phyloP scores from a whole-genome alignment of 306 rosid genomes.

The Acacia confusa region DNA sequence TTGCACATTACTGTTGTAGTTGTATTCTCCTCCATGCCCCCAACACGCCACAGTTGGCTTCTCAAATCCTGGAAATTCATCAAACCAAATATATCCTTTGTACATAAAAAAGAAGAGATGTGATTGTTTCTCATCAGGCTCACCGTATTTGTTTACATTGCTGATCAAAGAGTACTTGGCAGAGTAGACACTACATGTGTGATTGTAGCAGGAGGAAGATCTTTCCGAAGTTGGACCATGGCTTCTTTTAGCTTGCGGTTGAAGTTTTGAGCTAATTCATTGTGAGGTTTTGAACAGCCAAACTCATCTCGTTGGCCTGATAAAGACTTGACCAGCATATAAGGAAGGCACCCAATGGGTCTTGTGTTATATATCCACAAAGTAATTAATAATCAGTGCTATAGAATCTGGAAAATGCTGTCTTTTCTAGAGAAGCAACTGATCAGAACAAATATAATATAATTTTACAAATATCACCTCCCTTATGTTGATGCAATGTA shows the following conservation, averaged over 20 bases:
- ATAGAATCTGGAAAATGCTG: no score
- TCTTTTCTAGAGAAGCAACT: no score
- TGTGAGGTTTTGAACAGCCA: slow-evolving; percentile 57
- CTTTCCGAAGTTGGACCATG: slow-evolving; percentile 42
- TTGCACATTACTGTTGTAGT: not conserved
- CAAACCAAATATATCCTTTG: not conserved
- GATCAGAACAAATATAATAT: no score
- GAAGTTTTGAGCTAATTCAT: slow-evolving; percentile 54
- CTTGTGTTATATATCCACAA: slow-evolving; percentile 47
- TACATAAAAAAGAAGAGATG: not conserved
- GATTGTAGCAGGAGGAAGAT: slow-evolving; percentile 52
- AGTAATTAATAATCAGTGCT: no score
- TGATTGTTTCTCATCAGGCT: not conserved
- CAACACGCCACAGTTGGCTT: slow-evolving; percentile 45
- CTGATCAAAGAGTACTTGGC: slow-evolving; percentile 39
- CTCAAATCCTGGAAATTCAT: slow-evolving; percentile 48
- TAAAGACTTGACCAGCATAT: slow-evolving; percentile 16
- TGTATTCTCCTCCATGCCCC: slow-evolving; percentile 59
- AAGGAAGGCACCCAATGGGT: slow-evolving; percentile 43
- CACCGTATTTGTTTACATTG: slow-evolving; percentile 49
- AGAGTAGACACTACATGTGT: slow-evolving; percentile 55
- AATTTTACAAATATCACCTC: not conserved
- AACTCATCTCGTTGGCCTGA: slow-evolving; percentile 27
- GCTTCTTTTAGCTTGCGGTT: slow-evolving; percentile 54
- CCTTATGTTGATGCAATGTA: not conserved